These are phyloP conservation scores for Cotoneaster glaucophyllus DNA, from an alignment of 306 rosid genomes.

Conservation along the genomic window DNA sequence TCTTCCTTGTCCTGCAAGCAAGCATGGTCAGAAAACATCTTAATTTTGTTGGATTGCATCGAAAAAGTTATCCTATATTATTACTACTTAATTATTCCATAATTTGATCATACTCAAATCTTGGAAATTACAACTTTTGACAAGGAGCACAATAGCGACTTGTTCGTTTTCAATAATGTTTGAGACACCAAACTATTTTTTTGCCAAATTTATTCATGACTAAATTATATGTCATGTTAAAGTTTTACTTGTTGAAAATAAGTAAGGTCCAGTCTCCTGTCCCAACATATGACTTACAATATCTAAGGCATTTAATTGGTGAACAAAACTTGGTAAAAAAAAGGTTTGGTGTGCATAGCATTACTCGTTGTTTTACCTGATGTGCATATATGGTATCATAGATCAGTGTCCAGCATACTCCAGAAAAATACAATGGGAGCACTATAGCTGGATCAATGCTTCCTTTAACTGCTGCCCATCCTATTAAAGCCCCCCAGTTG, in stretches of 20 bases:
- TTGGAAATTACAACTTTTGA: background rate
- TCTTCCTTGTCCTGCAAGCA: conserved; percentile 78
- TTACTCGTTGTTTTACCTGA: conserved; percentile 42
- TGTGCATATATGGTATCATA: conserved; percentile 94
- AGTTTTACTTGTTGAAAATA: no score
- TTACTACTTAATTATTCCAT: background rate
- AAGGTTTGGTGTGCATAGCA: no score
- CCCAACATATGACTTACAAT: no score
- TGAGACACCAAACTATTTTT: no score
- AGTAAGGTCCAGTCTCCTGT: no score
- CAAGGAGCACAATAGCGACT: background rate
- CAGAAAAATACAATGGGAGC: conserved; percentile 75
- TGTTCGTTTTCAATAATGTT: background rate
- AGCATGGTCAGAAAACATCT: conserved; percentile 9
- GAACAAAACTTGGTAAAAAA: no score
- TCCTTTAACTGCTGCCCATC: conserved; percentile 89
- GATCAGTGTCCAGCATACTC: conserved; percentile 92
- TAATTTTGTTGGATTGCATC: background rate
- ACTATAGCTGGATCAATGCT: conserved; percentile 69
- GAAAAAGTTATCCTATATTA: background rate
- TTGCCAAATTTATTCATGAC: no score
- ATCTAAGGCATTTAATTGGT: no score
- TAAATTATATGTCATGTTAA: no score
- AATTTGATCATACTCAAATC: background rate
- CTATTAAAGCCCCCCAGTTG: conserved; percentile 93